Conservation (phyloP, 306 rosid genomes). For the Mimosa pudica region DNA sequence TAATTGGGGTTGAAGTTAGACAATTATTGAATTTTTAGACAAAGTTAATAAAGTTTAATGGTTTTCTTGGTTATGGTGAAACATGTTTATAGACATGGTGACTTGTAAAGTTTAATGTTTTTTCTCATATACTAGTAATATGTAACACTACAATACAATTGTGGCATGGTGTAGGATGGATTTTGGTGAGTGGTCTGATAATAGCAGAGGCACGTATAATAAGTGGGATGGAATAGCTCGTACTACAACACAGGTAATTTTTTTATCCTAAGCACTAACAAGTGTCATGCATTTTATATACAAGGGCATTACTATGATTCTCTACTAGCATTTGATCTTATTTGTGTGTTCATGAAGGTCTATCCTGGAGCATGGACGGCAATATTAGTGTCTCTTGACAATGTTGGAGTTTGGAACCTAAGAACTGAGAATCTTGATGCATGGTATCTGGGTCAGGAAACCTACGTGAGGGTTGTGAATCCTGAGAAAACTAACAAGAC, state of each 20-base stretch:
- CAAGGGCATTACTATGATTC: neutral
- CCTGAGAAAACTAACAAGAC: conserved; percentile 90
- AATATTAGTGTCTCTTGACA: conserved; percentile 85
- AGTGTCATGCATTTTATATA: neutral
- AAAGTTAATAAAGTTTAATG: too few relatives aligned
- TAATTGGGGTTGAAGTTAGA: too few relatives aligned
- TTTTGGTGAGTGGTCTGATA: conserved; percentile 91
- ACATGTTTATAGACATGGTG: too few relatives aligned
- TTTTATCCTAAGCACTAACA: conserved; percentile 2
- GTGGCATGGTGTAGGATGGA: conserved; percentile 70
- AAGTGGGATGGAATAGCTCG: conserved; percentile 99
- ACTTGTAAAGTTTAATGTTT: neutral
- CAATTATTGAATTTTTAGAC: too few relatives aligned
- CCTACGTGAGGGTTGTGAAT: conserved; percentile 79
- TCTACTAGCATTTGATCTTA: neutral
- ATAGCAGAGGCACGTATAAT: conserved; percentile 94
- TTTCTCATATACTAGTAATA: neutral
- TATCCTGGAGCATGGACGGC: conserved; percentile 99
- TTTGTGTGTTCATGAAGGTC: conserved; percentile 47
- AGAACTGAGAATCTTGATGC: conserved; percentile 93
- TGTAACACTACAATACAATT: neutral
- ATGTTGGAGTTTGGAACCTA: conserved; percentile 91
- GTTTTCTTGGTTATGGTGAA: too few relatives aligned
- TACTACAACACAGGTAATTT: conserved; percentile 70
- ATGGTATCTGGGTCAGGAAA: conserved; percentile 98